Conservation (phyloP, 1,284 basidiomycete species). For the Apiotrichum porosum region DNA sequence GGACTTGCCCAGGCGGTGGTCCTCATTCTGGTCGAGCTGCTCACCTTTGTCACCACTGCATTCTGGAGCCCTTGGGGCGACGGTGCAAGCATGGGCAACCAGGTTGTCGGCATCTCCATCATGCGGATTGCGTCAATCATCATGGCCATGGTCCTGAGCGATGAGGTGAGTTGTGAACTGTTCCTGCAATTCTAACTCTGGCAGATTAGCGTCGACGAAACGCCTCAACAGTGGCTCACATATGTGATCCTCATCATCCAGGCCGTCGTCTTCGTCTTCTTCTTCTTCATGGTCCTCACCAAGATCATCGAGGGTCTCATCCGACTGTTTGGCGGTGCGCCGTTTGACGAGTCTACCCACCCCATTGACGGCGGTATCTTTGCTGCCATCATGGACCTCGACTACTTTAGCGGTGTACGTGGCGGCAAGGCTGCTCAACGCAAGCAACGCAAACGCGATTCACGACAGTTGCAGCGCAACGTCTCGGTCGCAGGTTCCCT, state of each 20-base stretch:
- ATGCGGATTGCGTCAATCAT: slow-evolving; percentile 84
- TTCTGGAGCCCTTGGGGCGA: slow-evolving; percentile 95
- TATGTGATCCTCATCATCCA: slow-evolving; percentile 86
- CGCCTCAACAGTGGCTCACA: slow-evolving; percentile 82
- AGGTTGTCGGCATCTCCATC: slow-evolving; percentile 86
- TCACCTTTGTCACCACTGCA: slow-evolving; percentile 74
- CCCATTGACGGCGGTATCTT: slow-evolving; percentile 75
- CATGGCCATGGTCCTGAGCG: slow-evolving; percentile 78
- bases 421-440: slow-evolving; percentile 63
- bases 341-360: slow-evolving; percentile 78
- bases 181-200: slow-evolving; percentile 18
- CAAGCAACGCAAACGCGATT: slow-evolving; percentile 45
- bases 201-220: slow-evolving; percentile 71
- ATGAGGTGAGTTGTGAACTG: slow-evolving; percentile 60
- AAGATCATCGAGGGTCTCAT: slow-evolving; percentile 79
- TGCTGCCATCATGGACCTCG: slow-evolving; percentile 58
- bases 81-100: slow-evolving; percentile 90
- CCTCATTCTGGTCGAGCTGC: slow-evolving; percentile 77
- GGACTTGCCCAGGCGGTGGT: slow-evolving; percentile 88
- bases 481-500: slow-evolving; percentile 40
- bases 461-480: slow-evolving; percentile 39
- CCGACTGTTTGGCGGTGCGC: slow-evolving; percentile 70
- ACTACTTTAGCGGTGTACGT: slow-evolving; percentile 60
- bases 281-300: slow-evolving; percentile 71
- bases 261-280: slow-evolving; percentile 74